phyloP scores from a whole-genome alignment of 208 protist genomes.

The Wallacemonas sp. region DNA sequence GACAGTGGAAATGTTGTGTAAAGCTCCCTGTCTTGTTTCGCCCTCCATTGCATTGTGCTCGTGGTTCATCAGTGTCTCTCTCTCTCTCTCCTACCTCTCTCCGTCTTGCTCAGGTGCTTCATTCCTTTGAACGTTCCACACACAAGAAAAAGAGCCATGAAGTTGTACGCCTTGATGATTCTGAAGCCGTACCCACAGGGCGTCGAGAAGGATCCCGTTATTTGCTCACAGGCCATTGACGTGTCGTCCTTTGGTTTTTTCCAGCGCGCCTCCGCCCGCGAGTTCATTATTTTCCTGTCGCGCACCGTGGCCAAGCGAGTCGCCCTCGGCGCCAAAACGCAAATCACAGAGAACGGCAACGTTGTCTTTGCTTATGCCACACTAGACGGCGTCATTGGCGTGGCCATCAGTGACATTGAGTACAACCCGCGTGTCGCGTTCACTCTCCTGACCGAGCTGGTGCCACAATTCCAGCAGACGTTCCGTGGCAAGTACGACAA shows the following conservation, averaged over 20 bases:
- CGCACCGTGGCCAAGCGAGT: slow-evolving; percentile 84
- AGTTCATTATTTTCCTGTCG: slow-evolving; percentile 89
- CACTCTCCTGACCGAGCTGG: slow-evolving; percentile 71
- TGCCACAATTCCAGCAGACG: slow-evolving; percentile 75
- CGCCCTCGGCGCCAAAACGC: slow-evolving; percentile 57
- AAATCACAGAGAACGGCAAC: slow-evolving; percentile 85
- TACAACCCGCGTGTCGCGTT: slow-evolving; percentile 88
- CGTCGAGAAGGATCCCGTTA: slow-evolving; percentile 69
- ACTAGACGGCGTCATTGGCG: slow-evolving; percentile 74
- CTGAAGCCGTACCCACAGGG: slow-evolving; percentile 52
- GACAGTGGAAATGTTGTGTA: too few species aligned
- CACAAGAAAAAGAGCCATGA: too few species aligned
- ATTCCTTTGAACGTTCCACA: too few species aligned
- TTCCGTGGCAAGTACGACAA: slow-evolving; percentile 88
- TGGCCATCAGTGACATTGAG: slow-evolving; percentile 86
- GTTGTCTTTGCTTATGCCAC: slow-evolving; percentile 72
- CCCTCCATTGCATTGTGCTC: too few species aligned
- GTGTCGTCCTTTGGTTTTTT: slow-evolving; percentile 90
- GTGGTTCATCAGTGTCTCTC: not conserved
- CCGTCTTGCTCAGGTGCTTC: not conserved
- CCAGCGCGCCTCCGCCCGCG: slow-evolving; percentile 71
- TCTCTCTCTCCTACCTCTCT: slow-evolving; percentile 1
- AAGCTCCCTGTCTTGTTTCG: too few species aligned
- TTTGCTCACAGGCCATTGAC: slow-evolving; percentile 80
- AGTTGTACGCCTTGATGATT: slow-evolving; percentile 73